phyloP scores from a whole-genome alignment of 1,284 basidiomycete genomes.

The Rhodotorula glutinis region DNA sequence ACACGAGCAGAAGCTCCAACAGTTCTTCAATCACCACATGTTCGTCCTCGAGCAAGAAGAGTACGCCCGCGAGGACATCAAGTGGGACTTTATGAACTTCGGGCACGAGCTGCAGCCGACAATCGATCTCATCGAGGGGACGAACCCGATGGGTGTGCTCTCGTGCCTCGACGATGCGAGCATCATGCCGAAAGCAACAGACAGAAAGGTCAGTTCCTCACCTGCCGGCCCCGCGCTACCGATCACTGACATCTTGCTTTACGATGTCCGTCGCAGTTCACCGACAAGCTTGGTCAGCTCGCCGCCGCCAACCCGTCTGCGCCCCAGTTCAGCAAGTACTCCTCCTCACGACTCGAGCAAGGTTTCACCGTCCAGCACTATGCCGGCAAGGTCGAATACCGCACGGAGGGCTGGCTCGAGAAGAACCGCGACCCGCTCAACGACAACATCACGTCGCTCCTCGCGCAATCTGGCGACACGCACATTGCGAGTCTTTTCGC shows the following conservation, averaged over 20 bases:
- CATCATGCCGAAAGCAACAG: conserved; percentile 98
- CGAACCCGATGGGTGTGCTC: conserved; percentile 75
- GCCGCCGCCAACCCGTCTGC: conserved; percentile 9
- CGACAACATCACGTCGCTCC: conserved; percentile 87
- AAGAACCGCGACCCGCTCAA: conserved; percentile 99
- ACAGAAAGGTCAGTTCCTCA: conserved; percentile 55
- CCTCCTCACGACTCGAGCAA: conserved; percentile 77
- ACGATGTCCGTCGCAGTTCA: conserved; percentile 21
- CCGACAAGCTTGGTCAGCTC: conserved; percentile 33
- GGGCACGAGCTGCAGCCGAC: conserved; percentile 96
- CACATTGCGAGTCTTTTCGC: conserved; percentile 81
- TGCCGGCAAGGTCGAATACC: conserved; percentile 94
- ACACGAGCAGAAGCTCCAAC: conserved; percentile 66
- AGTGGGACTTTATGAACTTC: conserved; percentile 99
- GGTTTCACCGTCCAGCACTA: conserved; percentile 97
- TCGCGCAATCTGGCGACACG: conserved; percentile 76
- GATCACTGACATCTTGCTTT: neutral
- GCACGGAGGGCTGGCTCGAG: conserved; percentile 94
- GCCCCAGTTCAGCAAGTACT: conserved; percentile 63
- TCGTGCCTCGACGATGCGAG: conserved; percentile 96
- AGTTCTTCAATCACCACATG: conserved; percentile 99
- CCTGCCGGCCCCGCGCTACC: too few relatives aligned
- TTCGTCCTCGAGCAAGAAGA: conserved; percentile 99
- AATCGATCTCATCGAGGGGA: conserved; percentile 94
- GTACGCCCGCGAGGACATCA: conserved; percentile 92